These are phyloP conservation scores for Geotrichum bryndzae DNA, from an alignment of 1,139 yeast species.

Conservation along the genomic window DNA sequence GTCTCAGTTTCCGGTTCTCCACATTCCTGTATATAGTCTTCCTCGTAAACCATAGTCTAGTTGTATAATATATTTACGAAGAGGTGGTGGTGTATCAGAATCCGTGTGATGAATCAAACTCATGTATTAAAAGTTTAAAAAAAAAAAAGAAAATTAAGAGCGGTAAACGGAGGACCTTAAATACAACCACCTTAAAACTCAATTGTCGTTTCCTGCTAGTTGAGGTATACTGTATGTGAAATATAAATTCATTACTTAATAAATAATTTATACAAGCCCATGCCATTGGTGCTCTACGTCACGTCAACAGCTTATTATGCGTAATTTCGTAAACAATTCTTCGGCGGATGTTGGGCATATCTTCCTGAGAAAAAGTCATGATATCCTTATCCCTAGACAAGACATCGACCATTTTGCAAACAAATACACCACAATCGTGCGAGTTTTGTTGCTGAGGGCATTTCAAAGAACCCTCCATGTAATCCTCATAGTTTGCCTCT, in stretches of 20 bases:
- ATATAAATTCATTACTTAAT: not conserved
- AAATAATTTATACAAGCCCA: not conserved
- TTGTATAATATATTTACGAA: not conserved
- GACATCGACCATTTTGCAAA: slow-evolving; percentile 71
- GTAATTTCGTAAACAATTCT: slow-evolving; percentile 58
- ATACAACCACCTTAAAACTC: not conserved
- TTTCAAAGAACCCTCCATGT: slow-evolving; percentile 28
- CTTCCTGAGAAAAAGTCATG: slow-evolving; percentile 57
- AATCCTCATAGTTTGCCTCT: slow-evolving; percentile 29
- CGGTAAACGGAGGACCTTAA: not conserved
- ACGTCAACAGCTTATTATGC: slow-evolving; percentile 16
- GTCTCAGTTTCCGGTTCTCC: not conserved
- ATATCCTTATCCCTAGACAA: slow-evolving; percentile 42
- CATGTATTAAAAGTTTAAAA: not conserved
- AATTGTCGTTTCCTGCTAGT: too few relatives aligned
- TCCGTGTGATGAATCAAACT: not conserved
- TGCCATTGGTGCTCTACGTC: not conserved
- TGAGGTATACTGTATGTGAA: not conserved
- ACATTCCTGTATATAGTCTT: not conserved
- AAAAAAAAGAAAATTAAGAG: not conserved
- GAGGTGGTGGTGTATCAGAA: not conserved
- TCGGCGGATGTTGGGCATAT: slow-evolving; percentile 63
- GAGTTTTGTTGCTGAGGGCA: slow-evolving; percentile 90
- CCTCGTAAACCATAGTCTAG: not conserved
- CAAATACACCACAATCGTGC: slow-evolving; percentile 91